phyloP scores from a whole-genome alignment of 768 basidiomycete species.

The Glaciozyma antarctica region DNA sequence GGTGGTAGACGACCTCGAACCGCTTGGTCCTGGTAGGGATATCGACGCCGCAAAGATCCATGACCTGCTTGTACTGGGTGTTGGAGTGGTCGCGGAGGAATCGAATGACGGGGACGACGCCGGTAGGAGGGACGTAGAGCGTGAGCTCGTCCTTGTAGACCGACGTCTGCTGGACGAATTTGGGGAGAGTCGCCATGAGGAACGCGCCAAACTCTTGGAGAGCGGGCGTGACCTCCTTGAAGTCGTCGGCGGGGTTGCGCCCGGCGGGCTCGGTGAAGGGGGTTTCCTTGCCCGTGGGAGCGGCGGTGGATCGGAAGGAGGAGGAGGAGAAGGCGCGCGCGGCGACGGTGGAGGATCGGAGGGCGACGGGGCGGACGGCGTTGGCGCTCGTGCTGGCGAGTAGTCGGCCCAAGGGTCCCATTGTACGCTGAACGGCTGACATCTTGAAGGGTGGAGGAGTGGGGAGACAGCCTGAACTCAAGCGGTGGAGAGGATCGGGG shows the following conservation, averaged over 20 bases:
- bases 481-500: no score
- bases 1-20: constrained; percentile 94
- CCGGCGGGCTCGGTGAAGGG: constrained; percentile 87
- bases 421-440: constrained; percentile 4
- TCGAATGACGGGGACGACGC: constrained; percentile 69
- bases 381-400: constrained; percentile 4
- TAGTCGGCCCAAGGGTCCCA: constrained; percentile 10
- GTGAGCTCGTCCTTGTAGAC: constrained; percentile 92
- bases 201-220: constrained; percentile 90
- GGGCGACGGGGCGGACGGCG: neutral
- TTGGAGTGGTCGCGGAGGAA: constrained; percentile 93
- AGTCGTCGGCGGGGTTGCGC: constrained; percentile 68
- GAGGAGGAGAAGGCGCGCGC: constrained; percentile 18
- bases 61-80: constrained; percentile 82
- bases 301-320: constrained; percentile 3
- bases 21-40: constrained; percentile 85
- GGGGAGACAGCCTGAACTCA: no score
- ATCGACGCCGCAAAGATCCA: constrained; percentile 93
- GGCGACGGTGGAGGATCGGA: constrained; percentile 1
- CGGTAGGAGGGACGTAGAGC: constrained; percentile 73
- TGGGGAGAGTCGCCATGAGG: constrained; percentile 83
- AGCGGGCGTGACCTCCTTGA: constrained; percentile 61
- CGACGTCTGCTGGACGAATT: constrained; percentile 96
- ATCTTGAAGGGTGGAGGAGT: neutral
- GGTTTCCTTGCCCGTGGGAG: constrained; percentile 38